Base-by-base conservation (phyloP, 176 grass and related monocot species). In the Avena eriantha region DNA sequence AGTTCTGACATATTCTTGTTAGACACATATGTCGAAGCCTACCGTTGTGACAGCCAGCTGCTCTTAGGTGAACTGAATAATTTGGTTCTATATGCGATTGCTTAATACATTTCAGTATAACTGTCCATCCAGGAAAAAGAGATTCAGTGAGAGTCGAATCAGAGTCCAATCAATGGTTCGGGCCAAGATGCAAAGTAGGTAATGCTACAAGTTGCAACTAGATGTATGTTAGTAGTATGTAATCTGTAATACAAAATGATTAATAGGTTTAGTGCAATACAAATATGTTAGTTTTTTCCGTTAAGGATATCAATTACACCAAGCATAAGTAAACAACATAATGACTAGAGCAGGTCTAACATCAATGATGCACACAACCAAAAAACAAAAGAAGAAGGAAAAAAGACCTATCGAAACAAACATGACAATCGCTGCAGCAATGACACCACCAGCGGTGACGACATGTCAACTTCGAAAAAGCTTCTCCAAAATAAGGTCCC, bases 71-170 rank as follows among this genome's bases (percentile, higher is more conserved):
- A 74, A 14, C 83, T 61, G 10, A 82, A 51, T 21, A 86, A 69
- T 77, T 61, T 75, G 49, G 15, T 8, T 67, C 2, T 10, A 29
- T 61, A 34, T 48, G 16, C 4, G 39, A 33, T 3, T 15, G 24
- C 73, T 57, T 82, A 16, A 70, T 41, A 82, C 47, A 4, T 33
- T 2, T 7, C n/a, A 55, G 26, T 17, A 59, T 1, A 24, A 18
- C 39, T 26, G 19, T 31, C 79, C 74, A 39, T 50, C 57, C 23
- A 77, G 78, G 53, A 59, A 2, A 0, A 26, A 82, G 18, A 17
- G 51, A 36, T 69, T 85, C 59, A 36, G 78, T 39, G 8, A 47
- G 69, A 57, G 50, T 77, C 8, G 33, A 55, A 84, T 74, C 54
- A 12, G 34, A 31, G 36, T 19, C 35, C 18, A 49, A 63, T 39